Evolutionary conservation across 2,329 filamentous ascomycete genomes (phyloP).

Genomic region (Pseudogymnoascus sp.): DNA sequence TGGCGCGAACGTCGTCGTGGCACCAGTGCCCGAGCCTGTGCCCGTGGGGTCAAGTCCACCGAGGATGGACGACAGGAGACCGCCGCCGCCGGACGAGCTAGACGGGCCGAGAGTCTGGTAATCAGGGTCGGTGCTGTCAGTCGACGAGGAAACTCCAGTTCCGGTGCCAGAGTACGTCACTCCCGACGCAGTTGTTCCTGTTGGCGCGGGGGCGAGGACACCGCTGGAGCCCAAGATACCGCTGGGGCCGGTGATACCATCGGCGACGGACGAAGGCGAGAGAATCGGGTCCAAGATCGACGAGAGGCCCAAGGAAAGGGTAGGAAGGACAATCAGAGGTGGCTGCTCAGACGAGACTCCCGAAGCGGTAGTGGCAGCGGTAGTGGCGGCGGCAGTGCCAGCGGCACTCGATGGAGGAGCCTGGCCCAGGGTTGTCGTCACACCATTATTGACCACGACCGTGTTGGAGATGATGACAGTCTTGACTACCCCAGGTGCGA

Average conservation of each 20-base stretch:
- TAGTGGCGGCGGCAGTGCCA: not conserved
- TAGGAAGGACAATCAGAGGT: not conserved
- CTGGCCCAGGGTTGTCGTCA: not conserved
- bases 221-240: not conserved
- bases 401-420: not conserved
- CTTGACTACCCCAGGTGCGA: not conserved
- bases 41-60: not conserved
- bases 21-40: not conserved
- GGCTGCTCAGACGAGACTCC: not conserved
- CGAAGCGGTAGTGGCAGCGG: not conserved
- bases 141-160: conserved; percentile 14
- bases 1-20: not conserved
- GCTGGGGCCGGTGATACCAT: conserved; percentile 13
- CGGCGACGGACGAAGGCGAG: not conserved
- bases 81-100: not conserved
- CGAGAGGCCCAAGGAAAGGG: not conserved
- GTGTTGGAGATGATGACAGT: conserved; percentile 9
- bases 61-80: not conserved
- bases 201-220: not conserved
- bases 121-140: conserved; percentile 20
- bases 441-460: not conserved
- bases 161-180: conserved; percentile 13
- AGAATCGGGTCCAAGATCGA: not conserved
- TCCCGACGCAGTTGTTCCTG: not conserved
- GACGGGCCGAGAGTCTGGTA: not conserved